phyloP scores from a whole-genome alignment of 805 yeast species.

The Metschnikowia borealis region DNA sequence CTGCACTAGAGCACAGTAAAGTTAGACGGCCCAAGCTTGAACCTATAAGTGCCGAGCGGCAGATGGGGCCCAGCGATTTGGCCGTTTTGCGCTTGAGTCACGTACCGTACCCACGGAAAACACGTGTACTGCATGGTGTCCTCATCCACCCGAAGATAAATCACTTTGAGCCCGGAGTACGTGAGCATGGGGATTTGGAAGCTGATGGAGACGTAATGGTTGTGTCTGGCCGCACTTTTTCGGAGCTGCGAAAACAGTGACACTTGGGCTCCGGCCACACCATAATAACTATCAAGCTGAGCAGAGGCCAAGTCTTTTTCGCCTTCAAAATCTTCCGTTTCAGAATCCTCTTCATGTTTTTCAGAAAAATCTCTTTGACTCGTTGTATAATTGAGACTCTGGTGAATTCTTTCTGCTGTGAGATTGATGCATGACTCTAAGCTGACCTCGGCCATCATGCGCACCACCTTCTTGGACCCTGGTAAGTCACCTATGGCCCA shows the following conservation, averaged over 20 bases:
- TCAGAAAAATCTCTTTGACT: too few relatives aligned
- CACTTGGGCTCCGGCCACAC: slow-evolving; percentile 33
- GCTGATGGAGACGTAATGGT: slow-evolving; percentile 19
- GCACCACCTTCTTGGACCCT: slow-evolving; percentile 48
- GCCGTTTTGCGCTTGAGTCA: slow-evolving; percentile 20
- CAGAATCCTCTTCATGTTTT: too few relatives aligned
- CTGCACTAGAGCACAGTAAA: slow-evolving; percentile 3
- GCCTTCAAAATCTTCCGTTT: background rate
- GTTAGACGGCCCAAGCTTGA: slow-evolving; percentile 15
- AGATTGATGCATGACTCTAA: slow-evolving; percentile 2
- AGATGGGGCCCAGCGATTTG: background rate
- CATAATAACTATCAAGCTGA: slow-evolving; percentile 26
- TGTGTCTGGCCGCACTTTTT: slow-evolving; percentile 12
- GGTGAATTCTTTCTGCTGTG: background rate
- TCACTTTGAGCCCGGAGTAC: slow-evolving; percentile 63
- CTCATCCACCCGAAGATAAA: slow-evolving; percentile 64
- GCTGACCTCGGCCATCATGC: slow-evolving; percentile 54
- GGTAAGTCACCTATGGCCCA: slow-evolving; percentile 71
- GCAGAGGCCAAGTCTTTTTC: background rate
- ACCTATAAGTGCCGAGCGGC: slow-evolving; percentile 11
- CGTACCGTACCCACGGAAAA: slow-evolving; percentile 76
- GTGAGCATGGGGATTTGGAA: slow-evolving; percentile 47
- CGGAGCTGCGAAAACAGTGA: slow-evolving; percentile 23
- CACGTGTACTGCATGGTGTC: slow-evolving; percentile 57
- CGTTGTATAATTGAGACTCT: background rate